These are phyloP conservation scores for Tuber melanosporum DNA, from an alignment of 495 filamentous ascomycete genomes.

Conservation along the genomic window DNA sequence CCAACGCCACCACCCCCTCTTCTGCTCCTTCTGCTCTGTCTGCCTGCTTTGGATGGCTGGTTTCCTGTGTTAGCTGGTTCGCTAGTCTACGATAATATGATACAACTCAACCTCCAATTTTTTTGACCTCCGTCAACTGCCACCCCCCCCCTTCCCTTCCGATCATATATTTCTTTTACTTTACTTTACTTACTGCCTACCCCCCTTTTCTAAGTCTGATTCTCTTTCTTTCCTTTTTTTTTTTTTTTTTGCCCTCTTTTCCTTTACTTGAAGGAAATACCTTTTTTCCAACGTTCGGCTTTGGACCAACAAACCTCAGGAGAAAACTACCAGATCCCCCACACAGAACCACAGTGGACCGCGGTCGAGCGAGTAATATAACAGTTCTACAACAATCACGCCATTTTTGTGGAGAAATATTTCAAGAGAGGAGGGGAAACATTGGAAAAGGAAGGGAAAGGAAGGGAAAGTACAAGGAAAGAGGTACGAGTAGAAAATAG, in stretches of 20 bases:
- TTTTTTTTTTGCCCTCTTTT: neutral
- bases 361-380: neutral
- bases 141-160: neutral
- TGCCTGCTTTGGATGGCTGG: neutral
- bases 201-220: neutral
- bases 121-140: neutral
- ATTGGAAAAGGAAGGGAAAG: neutral
- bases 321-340: neutral
- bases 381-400: neutral
- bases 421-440: neutral
- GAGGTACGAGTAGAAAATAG: neutral
- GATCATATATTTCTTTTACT: slow-evolving; percentile 1
- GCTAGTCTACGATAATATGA: neutral
- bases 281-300: neutral
- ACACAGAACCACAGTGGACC: neutral
- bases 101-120: neutral
- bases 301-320: neutral
- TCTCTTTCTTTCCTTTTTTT: neutral
- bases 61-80: neutral
- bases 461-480: neutral
- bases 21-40: neutral
- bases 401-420: neutral
- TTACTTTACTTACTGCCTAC: neutral
- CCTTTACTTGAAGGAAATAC: neutral
- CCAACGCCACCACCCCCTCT: neutral